Conservation (phyloP, 257 asterid species). For the Orobanche coerulescens region DNA sequence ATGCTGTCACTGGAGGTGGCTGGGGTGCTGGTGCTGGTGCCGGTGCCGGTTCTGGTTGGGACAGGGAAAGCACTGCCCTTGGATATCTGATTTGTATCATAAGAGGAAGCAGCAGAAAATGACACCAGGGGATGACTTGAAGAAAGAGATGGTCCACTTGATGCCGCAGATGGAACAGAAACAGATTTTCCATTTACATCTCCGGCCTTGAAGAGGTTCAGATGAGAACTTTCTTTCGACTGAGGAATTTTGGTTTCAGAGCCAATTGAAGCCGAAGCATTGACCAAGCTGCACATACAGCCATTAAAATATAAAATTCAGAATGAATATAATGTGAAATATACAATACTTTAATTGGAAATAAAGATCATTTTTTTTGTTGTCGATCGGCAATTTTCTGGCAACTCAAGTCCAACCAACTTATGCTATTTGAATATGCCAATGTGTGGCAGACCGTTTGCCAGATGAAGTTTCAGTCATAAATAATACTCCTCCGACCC, state of each 20-base stretch:
- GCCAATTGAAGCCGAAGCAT: conserved; percentile 25
- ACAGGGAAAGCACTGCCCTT: conserved; percentile 25
- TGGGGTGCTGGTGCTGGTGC: conserved; percentile 26
- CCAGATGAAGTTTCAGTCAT: neutral
- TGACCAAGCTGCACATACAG: conserved; percentile 39
- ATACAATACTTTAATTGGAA: neutral
- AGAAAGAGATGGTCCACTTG: conserved; percentile 31
- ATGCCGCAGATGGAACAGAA: conserved; percentile 22
- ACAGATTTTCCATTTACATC: conserved; percentile 38
- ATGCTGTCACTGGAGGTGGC: conserved; percentile 25
- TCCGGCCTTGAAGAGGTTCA: conserved; percentile 27
- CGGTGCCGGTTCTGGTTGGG: conserved; percentile 24
- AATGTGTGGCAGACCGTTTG: neutral
- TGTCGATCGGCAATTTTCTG: neutral
- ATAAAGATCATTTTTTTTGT: neutral
- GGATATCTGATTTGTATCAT: conserved; percentile 27
- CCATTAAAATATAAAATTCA: neutral
- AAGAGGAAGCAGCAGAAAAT: conserved; percentile 25
- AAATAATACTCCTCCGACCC: neutral
- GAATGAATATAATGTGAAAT: neutral
- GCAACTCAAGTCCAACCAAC: neutral
- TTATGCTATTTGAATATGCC: neutral
- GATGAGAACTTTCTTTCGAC: conserved; percentile 24
- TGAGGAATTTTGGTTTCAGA: conserved; percentile 21
- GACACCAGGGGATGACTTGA: conserved; percentile 27